phyloP scores from a whole-genome alignment of 441 rosid genomes.

The Brassica balearica region DNA sequence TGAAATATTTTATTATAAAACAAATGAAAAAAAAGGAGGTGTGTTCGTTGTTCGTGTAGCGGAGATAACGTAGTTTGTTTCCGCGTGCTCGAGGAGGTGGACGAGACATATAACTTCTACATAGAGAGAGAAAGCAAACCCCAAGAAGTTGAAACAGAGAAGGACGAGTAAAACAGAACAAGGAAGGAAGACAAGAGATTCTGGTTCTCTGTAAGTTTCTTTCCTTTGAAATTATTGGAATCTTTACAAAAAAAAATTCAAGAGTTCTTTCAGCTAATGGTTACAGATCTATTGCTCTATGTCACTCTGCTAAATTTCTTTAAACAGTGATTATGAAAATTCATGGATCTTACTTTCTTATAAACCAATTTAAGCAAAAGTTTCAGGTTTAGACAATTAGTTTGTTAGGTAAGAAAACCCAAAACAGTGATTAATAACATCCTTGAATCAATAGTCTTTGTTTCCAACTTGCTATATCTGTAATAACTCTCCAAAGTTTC shows the following conservation, averaged over 20 bases:
- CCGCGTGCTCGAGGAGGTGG: conserved; percentile 26
- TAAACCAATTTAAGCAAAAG: conserved; percentile 8
- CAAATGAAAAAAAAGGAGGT: background rate
- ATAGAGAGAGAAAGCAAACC: conserved; percentile 25
- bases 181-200: background rate
- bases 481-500: conserved; percentile 22
- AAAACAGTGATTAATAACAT: conserved; percentile 3
- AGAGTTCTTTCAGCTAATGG: background rate
- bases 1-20: conserved; percentile 1
- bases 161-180: conserved; percentile 29
- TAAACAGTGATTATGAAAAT: conserved; percentile 6
- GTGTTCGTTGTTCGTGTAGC: conserved; percentile 41
- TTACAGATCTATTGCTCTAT: background rate
- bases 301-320: background rate
- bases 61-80: conserved; percentile 42
- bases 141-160: conserved; percentile 30
- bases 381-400: background rate
- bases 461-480: conserved; percentile 17
- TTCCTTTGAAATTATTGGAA: background rate
- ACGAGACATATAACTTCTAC: conserved; percentile 27
- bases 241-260: background rate
- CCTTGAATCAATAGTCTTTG: conserved; percentile 17
- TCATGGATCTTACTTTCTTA: conserved; percentile 28
- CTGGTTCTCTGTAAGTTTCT: conserved; percentile 12
- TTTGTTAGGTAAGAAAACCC: background rate